These are phyloP conservation scores for Mayamaea pseudoterrestris DNA, from an alignment of 108 stramenopile species.

Conservation along the genomic window DNA sequence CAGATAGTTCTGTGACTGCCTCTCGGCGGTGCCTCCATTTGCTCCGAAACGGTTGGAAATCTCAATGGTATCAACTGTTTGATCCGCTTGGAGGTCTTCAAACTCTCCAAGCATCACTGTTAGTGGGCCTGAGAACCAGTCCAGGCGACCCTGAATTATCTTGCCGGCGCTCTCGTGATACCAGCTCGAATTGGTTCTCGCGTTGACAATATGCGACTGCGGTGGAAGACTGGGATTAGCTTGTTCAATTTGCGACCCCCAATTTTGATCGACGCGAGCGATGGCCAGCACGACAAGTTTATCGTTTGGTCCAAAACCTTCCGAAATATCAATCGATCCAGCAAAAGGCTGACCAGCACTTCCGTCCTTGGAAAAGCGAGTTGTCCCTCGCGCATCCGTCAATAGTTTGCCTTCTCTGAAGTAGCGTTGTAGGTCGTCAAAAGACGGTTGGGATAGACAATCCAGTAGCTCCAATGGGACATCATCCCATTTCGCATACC, in stretches of 20 bases:
- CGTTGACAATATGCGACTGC: conserved; percentile 83
- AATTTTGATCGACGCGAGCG: conserved; percentile 60
- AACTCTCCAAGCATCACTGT: no score
- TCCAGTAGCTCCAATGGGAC: conserved; percentile 24
- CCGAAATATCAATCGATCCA: conserved; percentile 31
- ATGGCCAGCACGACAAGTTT: conserved; percentile 40
- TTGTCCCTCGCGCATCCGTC: conserved; percentile 10
- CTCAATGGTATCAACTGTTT: no score
- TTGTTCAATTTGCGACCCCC: conserved; percentile 14
- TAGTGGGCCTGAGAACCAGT: conserved; percentile 73
- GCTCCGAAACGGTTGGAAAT: no score
- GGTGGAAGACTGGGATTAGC: conserved; percentile 22
- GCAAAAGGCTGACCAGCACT: conserved; percentile 50
- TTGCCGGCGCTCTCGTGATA: conserved; percentile 40
- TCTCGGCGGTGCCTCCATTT: no score
- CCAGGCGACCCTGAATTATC: conserved; percentile 57
- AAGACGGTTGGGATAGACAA: conserved; percentile 33
- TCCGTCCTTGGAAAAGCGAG: conserved; percentile 1
- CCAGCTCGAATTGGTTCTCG: conserved; percentile 78
- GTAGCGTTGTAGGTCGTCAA: conserved; percentile 7
- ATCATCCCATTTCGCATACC: conserved; percentile 59
- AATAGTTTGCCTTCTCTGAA: conserved; percentile 6
- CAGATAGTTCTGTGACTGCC: no score
- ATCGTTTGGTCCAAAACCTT: conserved; percentile 29
- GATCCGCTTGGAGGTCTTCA: no score